Evolutionary conservation across 805 yeast species (phyloP), one percentile per base, ranked within the genome.

Genomic region (Yarrowia yakushimensis): DNA sequence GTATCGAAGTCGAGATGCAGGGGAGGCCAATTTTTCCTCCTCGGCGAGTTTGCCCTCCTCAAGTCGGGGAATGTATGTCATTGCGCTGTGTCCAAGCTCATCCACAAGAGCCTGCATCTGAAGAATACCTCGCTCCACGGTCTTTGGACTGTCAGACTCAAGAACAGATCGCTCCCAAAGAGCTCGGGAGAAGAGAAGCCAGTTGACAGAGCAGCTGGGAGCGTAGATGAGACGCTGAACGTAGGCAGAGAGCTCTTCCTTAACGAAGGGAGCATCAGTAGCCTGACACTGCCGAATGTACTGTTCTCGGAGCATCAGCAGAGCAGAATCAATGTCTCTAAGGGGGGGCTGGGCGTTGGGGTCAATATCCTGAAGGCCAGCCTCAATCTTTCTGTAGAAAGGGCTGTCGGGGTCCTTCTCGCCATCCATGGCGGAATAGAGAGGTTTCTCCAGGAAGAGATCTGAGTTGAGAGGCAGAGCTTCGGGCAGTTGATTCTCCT

Each of bases 91-190:
- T 2, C 93, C 96, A 25, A 90, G 77, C 72, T 92, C 97, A 70
- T 91, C 97, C 27, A 92, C 94, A 43, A 94, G 77, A 3, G 96
- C 86, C 62, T 92, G 93, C 86, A 94, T 85, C 74, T 94, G 99
- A 59, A 94, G 78, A 4, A 92, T 85, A 57, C 98, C 98, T 72
- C 99, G 82, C 75, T 94, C 98, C 23, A 93, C 86, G 1, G 97
- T 93, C 71, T 88, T 85, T 1, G 96, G 84, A 67, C 85, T 85
- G 55, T 81, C 79, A 0, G 96, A 82, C 72, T 94, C 99, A 36
- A 92, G 77, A 20, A 88, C 69, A 8, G 97, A 90, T 72, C 98
- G 82, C 69, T 87, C 88, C 97, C 97, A 94, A 45, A 94, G 76
- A 0, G 96, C 88, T 65, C 92, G 79, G 1, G 92, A 83, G 69